phyloP scores from a whole-genome alignment of 2,329 filamentous ascomycete genomes.

The Phyllosticta ampelicida region DNA sequence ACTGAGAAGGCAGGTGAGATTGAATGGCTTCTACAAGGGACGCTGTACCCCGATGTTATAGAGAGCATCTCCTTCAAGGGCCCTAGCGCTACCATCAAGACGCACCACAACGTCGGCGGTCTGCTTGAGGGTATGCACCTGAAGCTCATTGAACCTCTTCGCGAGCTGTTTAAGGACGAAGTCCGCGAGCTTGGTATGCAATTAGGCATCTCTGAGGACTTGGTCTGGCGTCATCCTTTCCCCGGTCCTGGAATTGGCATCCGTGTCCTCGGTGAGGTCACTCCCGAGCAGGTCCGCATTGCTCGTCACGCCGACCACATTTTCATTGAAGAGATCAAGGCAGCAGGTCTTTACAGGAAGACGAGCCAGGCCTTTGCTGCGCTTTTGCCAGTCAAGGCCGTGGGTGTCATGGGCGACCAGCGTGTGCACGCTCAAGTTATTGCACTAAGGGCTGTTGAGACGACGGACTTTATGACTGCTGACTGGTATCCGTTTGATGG shows the following conservation, averaged over 20 bases:
- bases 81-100: constrained; percentile 61
- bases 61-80: constrained; percentile 65
- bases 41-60: constrained; percentile 66
- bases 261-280: constrained; percentile 75
- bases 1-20: constrained; percentile 62
- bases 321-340: constrained; percentile 65
- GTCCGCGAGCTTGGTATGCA: constrained; percentile 59
- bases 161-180: constrained; percentile 77
- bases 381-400: constrained; percentile 53
- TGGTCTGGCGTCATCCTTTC: constrained; percentile 71
- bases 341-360: constrained; percentile 61
- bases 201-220: constrained; percentile 60
- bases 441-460: constrained; percentile 51
- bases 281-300: constrained; percentile 65
- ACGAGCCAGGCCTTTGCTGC: constrained; percentile 62
- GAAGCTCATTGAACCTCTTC: constrained; percentile 67
- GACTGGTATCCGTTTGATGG: constrained; percentile 57
- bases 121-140: constrained; percentile 52
- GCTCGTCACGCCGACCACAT: constrained; percentile 68
- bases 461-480: constrained; percentile 64
- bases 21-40: constrained; percentile 80
- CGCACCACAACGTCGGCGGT: constrained; percentile 63
- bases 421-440: constrained; percentile 54
- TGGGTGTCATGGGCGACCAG: constrained; percentile 61
- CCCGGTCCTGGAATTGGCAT: constrained; percentile 67